Base-by-base conservation (phyloP, 352 stramenopile genomes). In the Phytophthora lateralis region DNA sequence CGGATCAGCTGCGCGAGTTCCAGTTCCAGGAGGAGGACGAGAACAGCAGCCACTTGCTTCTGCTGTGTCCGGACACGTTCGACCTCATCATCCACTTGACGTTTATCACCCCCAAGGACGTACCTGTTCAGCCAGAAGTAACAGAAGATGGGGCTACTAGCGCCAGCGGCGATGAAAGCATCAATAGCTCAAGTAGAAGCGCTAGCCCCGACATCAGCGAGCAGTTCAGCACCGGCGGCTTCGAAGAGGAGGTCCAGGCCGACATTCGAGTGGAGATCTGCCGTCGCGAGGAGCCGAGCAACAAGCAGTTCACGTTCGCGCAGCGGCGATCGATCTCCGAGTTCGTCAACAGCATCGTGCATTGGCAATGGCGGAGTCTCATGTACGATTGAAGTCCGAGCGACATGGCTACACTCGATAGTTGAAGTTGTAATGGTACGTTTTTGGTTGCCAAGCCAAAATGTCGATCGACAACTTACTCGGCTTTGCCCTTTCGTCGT, bases 41-140 rank as follows among this genome's bases (percentile, higher is more conserved):
- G 55, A 75, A 71, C 17, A 87, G 77, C 49, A 91, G 78, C 12
- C 88, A 96, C 53, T 66, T 96, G 24, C 45, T 96, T 39, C 57
- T 96, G 56, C 63, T 96, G 10, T 96, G 88, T 57, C 83, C 84
- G 0, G 73, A 92, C 52, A 89, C 88, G 24, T 87, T 89, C 39
- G 88, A 96, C 52, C 65, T 96, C 21, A 94, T 96, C 63, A 95
- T 96, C 62, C 88, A 96, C 55, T 60, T 96, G 57, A 90, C 65
- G 47, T 87, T 95, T 41, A 71, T 83, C 21, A 87, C 63, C 30
- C 62, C 64, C n/a, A 68, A 63, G n/a, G 49, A 79, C 42, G 55
- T 60, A 29, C 27, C 39, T 6, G 41, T 59, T n/a, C 15, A 32
- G 10, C 17, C n/a, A 29, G 50, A 35, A 34, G 32, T 46, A 42